Conservation (phyloP, 2,329 filamentous ascomycete genomes). For the Nigrospora osmanthi region DNA sequence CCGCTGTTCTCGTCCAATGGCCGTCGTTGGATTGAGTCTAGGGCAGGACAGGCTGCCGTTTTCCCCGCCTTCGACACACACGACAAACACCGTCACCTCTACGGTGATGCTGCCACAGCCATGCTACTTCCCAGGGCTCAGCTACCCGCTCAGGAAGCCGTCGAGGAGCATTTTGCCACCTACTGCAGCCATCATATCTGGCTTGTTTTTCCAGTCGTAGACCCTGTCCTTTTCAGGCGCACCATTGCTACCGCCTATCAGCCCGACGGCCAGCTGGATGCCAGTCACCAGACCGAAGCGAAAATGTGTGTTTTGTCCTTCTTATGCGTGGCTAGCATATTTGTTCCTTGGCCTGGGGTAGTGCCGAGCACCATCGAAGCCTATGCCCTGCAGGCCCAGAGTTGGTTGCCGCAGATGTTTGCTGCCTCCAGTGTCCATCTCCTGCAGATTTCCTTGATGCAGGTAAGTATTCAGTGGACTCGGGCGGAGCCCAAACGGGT, state of each 20-base stretch:
- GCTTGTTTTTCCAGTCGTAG: slow-evolving; percentile 39
- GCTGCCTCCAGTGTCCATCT: slow-evolving; percentile 33
- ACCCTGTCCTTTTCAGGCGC: slow-evolving; percentile 34
- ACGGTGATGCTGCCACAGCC: no score
- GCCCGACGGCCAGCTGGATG: slow-evolving; percentile 3
- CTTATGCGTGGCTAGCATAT: slow-evolving; percentile 25
- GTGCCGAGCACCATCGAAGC: no score
- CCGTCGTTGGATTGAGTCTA: slow-evolving; percentile 37
- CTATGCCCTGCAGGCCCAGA: slow-evolving; percentile 9
- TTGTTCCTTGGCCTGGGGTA: slow-evolving; percentile 5
- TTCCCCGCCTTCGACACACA: slow-evolving; percentile 15
- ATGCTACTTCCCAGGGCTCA: slow-evolving; percentile 1
- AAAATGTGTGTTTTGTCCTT: slow-evolving; percentile 43
- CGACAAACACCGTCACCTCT: neutral
- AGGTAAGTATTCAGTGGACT: slow-evolving; percentile 27
- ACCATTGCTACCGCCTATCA: slow-evolving; percentile 38
- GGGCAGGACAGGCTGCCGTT: slow-evolving; percentile 29
- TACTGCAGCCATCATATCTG: slow-evolving; percentile 27
- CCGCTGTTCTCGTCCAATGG: slow-evolving; percentile 40
- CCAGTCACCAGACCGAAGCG: slow-evolving; percentile 17
- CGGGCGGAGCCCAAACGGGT: no score
- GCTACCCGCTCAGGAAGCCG: slow-evolving; percentile 27
- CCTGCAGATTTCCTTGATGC: slow-evolving; percentile 36
- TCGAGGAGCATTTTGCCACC: slow-evolving; percentile 20
- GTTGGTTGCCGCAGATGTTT: slow-evolving; percentile 14